Evolutionary conservation across 306 rosid genomes (phyloP), one percentile per base, ranked within the genome.

Genomic region (Spatholobus suberectus): DNA sequence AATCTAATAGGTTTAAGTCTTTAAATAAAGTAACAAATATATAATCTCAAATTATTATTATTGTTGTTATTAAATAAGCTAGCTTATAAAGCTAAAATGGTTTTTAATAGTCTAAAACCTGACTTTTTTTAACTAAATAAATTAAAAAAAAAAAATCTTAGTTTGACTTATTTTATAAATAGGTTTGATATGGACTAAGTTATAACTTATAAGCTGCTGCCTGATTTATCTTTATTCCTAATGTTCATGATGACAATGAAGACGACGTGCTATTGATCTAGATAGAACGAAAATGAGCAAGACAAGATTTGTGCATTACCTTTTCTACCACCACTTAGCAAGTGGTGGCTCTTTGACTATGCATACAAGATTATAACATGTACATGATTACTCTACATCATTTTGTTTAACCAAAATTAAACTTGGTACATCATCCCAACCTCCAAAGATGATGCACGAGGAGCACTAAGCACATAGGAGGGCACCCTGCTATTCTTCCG

Each of bases 361-460:
- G 17, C n/a, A 67, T 37, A 67, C 27, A 67, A 67, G 49, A 37
- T 67, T 8, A 67, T 67, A 83, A 78, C 67, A 86, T 89, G 85
- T 89, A 86, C 92, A 89, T 23, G 80, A 85, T 62, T 62, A 29
- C 78, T 47, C 66, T 86, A 43, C 51, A 24, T 18, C 14, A 65
- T 15, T n/a, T 27, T 55, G 38, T 81, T n/a, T 27, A 69, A 63
- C 67, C 71, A 79, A 85, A 88, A 34, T 83, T 82, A 95, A 82
- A 95, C 89, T 68, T 82, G 86, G 88, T 92, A 95, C 81, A 91
- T 73, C 99, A 95, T 95, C 63, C 98, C 99, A 73, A 95, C 98
- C 86, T 95, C 98, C 43, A 95, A 77, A 13, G 94, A 86, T 32
- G 98, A 92, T 12, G 93, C 92, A 27, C 89, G 92, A 21, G 99